Evolutionary conservation across 805 yeast species (phyloP).

Genomic region (Candida multigemmis): DNA sequence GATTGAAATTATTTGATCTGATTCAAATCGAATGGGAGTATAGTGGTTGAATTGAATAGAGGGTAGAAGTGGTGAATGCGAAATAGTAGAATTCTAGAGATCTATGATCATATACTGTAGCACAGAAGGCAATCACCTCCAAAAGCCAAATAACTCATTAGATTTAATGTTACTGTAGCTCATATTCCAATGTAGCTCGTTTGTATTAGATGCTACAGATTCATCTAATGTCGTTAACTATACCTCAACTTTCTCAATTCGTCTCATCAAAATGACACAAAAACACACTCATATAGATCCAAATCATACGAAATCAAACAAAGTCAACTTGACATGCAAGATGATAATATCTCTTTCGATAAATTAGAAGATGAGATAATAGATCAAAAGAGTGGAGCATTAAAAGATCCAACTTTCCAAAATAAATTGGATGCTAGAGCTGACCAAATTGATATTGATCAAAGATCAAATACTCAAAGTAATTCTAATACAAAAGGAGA

Average conservation of each 20-base stretch:
- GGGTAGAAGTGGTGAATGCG: too few relatives aligned
- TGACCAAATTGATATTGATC: slow-evolving; percentile 19
- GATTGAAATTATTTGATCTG: slow-evolving; percentile 43
- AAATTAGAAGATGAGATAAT: slow-evolving; percentile 38
- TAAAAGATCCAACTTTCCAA: slow-evolving; percentile 32
- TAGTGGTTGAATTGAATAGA: background rate
- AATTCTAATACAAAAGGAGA: slow-evolving; percentile 1
- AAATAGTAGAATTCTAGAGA: too few relatives aligned
- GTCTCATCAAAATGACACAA: too few relatives aligned
- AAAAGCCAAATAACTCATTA: too few relatives aligned
- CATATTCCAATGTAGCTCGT: too few relatives aligned
- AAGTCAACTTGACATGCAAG: slow-evolving; percentile 8
- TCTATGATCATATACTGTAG: too few relatives aligned
- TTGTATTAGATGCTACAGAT: too few relatives aligned
- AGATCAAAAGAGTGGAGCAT: slow-evolving; percentile 26
- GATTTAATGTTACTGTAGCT: too few relatives aligned
- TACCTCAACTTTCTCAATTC: too few relatives aligned
- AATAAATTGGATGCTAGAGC: slow-evolving; percentile 32
- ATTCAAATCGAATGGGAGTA: slow-evolving; percentile 31
- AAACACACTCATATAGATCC: too few relatives aligned
- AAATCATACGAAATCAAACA: background rate
- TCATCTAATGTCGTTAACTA: too few relatives aligned
- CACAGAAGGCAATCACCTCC: too few relatives aligned
- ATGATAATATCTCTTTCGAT: slow-evolving; percentile 28
- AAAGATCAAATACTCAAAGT: slow-evolving; percentile 2